Evolutionary conservation across 2,329 filamentous ascomycete genomes (phyloP).

Genomic region (Fusarium napiforme): DNA sequence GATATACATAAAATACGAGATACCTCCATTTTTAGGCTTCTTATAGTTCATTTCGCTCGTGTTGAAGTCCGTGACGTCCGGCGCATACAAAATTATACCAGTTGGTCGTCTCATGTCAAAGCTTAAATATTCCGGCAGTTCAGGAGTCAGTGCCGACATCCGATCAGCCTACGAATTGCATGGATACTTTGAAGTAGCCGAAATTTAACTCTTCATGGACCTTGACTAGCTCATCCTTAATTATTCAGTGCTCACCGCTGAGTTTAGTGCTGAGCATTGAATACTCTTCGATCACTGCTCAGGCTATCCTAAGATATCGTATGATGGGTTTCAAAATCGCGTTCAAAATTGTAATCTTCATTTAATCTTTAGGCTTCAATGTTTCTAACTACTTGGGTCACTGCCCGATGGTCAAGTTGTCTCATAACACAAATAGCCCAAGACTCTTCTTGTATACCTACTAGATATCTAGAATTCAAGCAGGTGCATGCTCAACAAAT

Average conservation of each 20-base stretch:
- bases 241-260: background rate
- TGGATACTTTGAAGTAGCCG: background rate
- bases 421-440: too few relatives aligned
- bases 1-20: background rate
- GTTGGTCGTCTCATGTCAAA: background rate
- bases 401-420: rapidly evolving
- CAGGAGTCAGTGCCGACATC: background rate
- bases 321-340: background rate
- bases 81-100: background rate
- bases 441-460: too few relatives aligned
- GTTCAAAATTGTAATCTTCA: background rate
- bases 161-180: background rate
- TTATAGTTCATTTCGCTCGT: background rate
- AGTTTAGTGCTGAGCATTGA: too few relatives aligned
- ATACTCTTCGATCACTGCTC: background rate
- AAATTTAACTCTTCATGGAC: background rate
- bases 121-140: background rate
- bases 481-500: background rate
- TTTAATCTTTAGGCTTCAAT: background rate
- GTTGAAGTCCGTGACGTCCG: background rate
- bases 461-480: background rate
- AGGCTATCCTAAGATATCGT: background rate
- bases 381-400: background rate
- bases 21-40: rapidly evolving
- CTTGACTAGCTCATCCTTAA: background rate